phyloP scores from a whole-genome alignment of 257 asterid genomes.

The Craterostigma plantagineum region DNA sequence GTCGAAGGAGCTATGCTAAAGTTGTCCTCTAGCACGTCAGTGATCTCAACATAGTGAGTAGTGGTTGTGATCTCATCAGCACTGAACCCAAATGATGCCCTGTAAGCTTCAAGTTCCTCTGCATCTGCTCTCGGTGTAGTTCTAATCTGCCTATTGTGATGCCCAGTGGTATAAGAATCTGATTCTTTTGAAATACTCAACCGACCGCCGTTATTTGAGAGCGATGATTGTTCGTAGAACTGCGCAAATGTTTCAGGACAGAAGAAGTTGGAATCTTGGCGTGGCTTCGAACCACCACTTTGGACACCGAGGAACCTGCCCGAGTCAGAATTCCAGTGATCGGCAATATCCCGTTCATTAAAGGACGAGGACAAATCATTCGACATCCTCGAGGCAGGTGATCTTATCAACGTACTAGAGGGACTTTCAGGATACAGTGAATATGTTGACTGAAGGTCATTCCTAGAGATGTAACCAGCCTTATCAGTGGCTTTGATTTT shows the following conservation, averaged over 20 bases:
- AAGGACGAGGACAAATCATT: conserved; percentile 23
- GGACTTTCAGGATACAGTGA: conserved; percentile 42
- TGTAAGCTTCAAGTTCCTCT: conserved; percentile 87
- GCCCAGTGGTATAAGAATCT: conserved; percentile 53
- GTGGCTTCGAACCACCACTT: conserved; percentile 27
- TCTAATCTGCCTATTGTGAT: conserved; percentile 62
- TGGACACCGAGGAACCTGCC: conserved; percentile 30
- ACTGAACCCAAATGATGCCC: conserved; percentile 98
- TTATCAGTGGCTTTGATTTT: conserved; percentile 14
- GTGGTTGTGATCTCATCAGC: conserved; percentile 90
- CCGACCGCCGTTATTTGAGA: conserved; percentile 82
- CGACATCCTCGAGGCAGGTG: conserved; percentile 23
- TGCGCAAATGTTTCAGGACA: conserved; percentile 99
- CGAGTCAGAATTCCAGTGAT: conserved; percentile 37
- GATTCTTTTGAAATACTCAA: conserved; percentile 80
- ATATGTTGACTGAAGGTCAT: conserved; percentile 29
- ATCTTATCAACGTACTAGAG: conserved; percentile 23
- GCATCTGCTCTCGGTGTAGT: conserved; percentile 45
- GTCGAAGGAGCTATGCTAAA: conserved; percentile 47
- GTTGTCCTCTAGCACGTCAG: conserved; percentile 61
- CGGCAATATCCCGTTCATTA: conserved; percentile 19
- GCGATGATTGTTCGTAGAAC: conserved; percentile 74
- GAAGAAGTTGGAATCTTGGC: conserved; percentile 83
- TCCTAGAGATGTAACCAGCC: conserved; percentile 8
- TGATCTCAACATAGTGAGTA: conserved; percentile 71